phyloP scores from a whole-genome alignment of 192 early-diverging fungal species.

The Lunasporangiospora selenospora region DNA sequence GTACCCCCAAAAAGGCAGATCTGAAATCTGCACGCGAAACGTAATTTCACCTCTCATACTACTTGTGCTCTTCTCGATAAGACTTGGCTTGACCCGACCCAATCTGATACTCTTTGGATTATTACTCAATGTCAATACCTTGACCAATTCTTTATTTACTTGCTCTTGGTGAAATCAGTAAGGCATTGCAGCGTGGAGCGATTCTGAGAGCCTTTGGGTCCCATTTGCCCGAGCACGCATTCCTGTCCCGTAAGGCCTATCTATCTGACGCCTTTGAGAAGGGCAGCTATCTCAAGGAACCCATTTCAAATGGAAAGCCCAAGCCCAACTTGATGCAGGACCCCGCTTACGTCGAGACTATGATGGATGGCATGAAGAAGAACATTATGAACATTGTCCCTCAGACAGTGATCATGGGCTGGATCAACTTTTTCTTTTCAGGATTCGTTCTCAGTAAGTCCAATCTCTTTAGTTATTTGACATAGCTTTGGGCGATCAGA shows the following conservation, averaged over 20 bases:
- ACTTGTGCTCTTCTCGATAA: neutral
- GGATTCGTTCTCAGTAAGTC: constrained; percentile 93
- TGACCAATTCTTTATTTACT: neutral
- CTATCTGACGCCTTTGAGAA: constrained; percentile 81
- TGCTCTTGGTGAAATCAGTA: constrained; percentile 41
- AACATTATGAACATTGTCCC: constrained; percentile 98
- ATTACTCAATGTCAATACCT: too few relatives aligned
- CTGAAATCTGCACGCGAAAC: constrained; percentile 84
- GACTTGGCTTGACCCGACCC: too few relatives aligned
- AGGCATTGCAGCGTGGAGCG: constrained; percentile 77
- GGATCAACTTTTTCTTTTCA: constrained; percentile 99
- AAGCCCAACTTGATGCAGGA: constrained; percentile 88
- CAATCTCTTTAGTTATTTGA: too few relatives aligned
- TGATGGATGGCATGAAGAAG: constrained; percentile 99
- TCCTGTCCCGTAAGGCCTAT: constrained; percentile 73
- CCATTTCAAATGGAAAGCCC: constrained; percentile 62
- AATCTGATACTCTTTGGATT: too few relatives aligned
- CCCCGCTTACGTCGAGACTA: constrained; percentile 91
- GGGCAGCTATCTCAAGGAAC: constrained; percentile 88
- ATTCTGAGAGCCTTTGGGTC: constrained; percentile 71
- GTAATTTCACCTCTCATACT: constrained; percentile 57
- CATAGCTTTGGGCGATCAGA: too few relatives aligned
- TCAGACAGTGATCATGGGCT: constrained; percentile 98
- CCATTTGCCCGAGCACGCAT: constrained; percentile 75
- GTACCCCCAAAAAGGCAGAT: constrained; percentile 79